Base-by-base conservation (phyloP, 1,139 yeast genomes). In the Saccharomycopsis hybrid region DNA sequence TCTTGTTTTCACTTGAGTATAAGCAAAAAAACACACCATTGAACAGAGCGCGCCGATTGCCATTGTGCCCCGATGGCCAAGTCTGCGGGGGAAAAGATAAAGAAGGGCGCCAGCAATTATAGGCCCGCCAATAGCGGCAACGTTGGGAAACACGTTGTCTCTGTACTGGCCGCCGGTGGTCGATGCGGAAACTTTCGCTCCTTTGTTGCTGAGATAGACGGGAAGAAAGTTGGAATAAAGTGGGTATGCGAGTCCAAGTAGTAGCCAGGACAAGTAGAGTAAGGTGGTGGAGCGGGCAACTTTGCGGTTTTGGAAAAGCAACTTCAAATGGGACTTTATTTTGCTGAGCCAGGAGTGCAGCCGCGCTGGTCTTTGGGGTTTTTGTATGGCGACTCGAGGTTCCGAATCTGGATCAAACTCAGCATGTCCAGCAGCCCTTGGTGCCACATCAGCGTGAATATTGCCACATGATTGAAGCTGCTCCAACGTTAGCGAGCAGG, bases 1-100 rank as follows among this genome's bases (percentile, higher is more conserved):
- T 45, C 74, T 65, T 2, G 75, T 74, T 57, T 73, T 68, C 33
- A 78, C 77, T 1, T 76, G 70, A 3, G 85, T 78, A 59, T 76
- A 78, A 27, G 78, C 79, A 62, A 79, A 78, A 54, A 80, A 63
- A 52, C 78, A 70, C 2, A 74, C 77, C 78, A 78, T 78, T 18
- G 77, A 65, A 2, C 69, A 54, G 8, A 79, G 13, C 0, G 80
- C 80, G 13, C 83, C 82, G 50, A 79, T 64, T 13, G 68, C 68
- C 72, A 80, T 66, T 2, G 80, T 70, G 3, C 82, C 83, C 56
- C 78, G 68, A 57, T 84, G 68, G 5, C 85, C 85, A 8, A 43
- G 32, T n/a, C 40, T 30, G 25, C 58, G 59, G 2, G 78, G 81
- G 53, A 76, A 60, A 46, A 67, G 64, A 50, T 74, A 65, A 44